Base-by-base conservation (phyloP, 2,329 filamentous ascomycete species). In the Eutypa lata region DNA sequence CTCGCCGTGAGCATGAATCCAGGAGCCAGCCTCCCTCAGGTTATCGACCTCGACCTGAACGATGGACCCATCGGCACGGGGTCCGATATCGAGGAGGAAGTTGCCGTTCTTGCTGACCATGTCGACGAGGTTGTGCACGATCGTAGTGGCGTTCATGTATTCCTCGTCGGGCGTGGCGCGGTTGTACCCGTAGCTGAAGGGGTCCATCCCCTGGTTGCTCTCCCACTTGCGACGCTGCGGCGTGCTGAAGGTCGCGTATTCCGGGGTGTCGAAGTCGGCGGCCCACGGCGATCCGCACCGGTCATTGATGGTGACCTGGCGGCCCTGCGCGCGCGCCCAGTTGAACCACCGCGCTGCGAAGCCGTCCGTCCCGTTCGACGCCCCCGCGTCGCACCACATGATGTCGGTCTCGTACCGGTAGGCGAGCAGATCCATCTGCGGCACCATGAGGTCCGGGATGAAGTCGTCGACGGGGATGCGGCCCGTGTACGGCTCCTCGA, bases 151-250 rank as follows among this genome's bases (percentile, higher is more conserved):
- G 42, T 76, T 81, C 74, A 84, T 78, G 62, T 83, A 83, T 10
- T 68, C 70, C 1, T 59, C 62, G 2, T 67, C 60, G 0, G 76
- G 71, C 0, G 81, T 86, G 1, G 79, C 80, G 7, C 76, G 70
- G 61, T 86, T 84, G 66, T 79, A 85, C 3, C 81, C 82, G 58
- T 84, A 85, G 56, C 71, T 76, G 59, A 73, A 84, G 0, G 82
- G 81, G 58, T 85, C 82, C 78, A 86, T 81, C 37, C 82, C 82
- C 42, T 73, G 73, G 65, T 78, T 85, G 40, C 69, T 77, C 66
- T 85, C 82, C 81, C 81, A 86, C 64, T 85, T 84, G 26, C 79
- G 71, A 31, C 70, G 63, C 63, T 82, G 79, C 8, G 77, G 73
- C 3, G 75, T 71, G 2, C 71, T 67, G 61, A 78, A 82, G 7